These are phyloP conservation scores for Peniophora sp. DNA, from an alignment of 1,284 basidiomycete genomes.

Conservation along the genomic window DNA sequence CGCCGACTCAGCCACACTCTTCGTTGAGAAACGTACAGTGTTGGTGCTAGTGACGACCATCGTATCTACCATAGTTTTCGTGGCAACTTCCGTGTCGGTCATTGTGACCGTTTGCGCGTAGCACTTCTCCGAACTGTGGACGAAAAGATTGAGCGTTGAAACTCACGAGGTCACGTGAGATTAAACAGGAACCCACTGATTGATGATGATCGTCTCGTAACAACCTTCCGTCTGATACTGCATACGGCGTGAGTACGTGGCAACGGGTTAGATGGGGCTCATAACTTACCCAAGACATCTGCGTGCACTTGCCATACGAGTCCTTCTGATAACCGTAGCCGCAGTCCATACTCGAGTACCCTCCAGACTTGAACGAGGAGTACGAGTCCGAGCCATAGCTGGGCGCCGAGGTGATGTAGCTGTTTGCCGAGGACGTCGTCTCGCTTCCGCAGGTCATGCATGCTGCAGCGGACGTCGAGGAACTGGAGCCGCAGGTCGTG, in stretches of 20 bases:
- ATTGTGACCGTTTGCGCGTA: conserved; percentile 7
- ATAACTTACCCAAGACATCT: conserved; percentile 47
- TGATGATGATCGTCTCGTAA: conserved; percentile 60
- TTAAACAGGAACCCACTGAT: conserved; percentile 27
- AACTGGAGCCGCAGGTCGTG: conserved; percentile 8
- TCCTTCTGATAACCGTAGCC: conserved; percentile 58
- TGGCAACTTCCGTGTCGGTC: conserved; percentile 12
- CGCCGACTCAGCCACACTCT: too few species aligned
- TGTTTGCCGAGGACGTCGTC: conserved; percentile 1
- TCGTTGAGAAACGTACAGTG: conserved; percentile 4
- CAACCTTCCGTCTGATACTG: conserved; percentile 42
- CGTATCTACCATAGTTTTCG: neutral
- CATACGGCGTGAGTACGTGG: neutral
- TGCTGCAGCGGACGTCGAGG: conserved; percentile 2
- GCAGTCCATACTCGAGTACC: conserved; percentile 55
- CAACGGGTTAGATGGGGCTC: conserved; percentile 2
- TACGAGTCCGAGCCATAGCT: conserved; percentile 25
- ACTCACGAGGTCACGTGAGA: neutral
- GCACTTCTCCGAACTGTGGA: conserved; percentile 5
- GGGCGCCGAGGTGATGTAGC: conserved; percentile 5
- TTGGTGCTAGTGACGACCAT: conserved; percentile 17
- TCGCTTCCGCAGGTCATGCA: conserved; percentile 2
- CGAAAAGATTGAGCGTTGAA: conserved; percentile 1
- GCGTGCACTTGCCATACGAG: conserved; percentile 44
- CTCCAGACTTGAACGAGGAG: conserved; percentile 47